phyloP scores from a whole-genome alignment of 225 moss, liverwort and hornwort genomes.

The Marchantia paleacea region DNA sequence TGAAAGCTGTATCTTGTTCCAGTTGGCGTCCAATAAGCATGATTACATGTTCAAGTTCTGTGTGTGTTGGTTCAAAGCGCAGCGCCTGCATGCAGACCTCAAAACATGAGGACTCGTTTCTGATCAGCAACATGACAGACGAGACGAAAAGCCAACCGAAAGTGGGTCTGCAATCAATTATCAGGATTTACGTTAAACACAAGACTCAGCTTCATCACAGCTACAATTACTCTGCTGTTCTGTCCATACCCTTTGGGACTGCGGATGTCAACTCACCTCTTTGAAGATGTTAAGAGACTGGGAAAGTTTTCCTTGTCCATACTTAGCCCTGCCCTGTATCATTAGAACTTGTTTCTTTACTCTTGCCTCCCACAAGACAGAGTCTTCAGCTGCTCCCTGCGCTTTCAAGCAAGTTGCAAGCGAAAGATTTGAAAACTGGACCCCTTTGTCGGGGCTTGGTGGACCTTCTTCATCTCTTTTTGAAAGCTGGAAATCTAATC shows the following conservation, averaged over 20 bases:
- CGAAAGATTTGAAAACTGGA: slow-evolving; percentile 7
- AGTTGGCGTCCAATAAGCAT: not conserved
- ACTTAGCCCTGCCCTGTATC: slow-evolving; percentile 23
- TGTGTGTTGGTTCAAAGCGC: slow-evolving; percentile 5
- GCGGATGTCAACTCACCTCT: not conserved
- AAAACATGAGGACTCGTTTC: not conserved
- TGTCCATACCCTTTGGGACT: no score
- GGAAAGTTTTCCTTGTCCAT: slow-evolving; percentile 10
- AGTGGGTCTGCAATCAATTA: no score
- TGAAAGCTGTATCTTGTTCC: not conserved
- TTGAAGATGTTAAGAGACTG: slow-evolving; percentile 30
- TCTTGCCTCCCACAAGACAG: slow-evolving; percentile 25
- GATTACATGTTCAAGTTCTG: not conserved
- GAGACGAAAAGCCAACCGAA: no score
- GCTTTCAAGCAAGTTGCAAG: slow-evolving; percentile 33
- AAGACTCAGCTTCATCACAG: no score
- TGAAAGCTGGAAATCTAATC: not conserved
- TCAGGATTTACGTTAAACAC: no score
- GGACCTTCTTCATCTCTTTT: not conserved
- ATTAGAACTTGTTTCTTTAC: slow-evolving; percentile 32
- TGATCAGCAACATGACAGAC: no score
- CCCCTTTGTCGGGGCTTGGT: not conserved
- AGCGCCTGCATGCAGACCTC: not conserved
- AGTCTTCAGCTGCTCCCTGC: slow-evolving; percentile 26
- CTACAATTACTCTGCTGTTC: no score